Percentiles rank a stretch among this genome's conserved stretches.
Evolutionary conservation across 2,329 filamentous ascomycete genomes (phyloP).

Genomic region (Aspergillus terreus): DNA sequence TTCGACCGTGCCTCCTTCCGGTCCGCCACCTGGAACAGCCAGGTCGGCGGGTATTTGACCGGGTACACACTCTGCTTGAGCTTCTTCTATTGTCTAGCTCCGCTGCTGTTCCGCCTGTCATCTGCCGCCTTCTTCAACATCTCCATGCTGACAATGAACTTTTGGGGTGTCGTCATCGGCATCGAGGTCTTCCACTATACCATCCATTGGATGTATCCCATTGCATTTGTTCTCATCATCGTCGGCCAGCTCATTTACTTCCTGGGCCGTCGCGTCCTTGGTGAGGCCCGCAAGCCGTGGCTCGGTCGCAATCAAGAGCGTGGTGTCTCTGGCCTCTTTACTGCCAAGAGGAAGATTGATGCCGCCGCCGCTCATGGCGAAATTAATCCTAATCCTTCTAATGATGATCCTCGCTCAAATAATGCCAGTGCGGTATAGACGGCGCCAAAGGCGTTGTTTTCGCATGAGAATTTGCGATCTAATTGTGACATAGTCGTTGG

Average conservation of each 20-base stretch:
- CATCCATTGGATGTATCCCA: constrained; percentile 89
- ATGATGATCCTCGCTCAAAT: constrained; percentile 2
- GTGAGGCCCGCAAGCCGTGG: constrained; percentile 91
- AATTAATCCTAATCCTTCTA: constrained; percentile 9
- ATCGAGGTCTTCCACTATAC: constrained; percentile 75
- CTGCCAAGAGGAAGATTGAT: constrained; percentile 71
- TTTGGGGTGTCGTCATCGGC: constrained; percentile 95
- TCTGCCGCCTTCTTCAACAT: constrained; percentile 97
- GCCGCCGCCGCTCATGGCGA: constrained; percentile 11
- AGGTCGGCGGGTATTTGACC: constrained; percentile 76
- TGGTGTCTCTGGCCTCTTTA: constrained; percentile 76
- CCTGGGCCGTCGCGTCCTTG: constrained; percentile 72
- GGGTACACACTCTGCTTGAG: constrained; percentile 82
- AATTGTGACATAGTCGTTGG: neutral
- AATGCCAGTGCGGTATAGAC: constrained; percentile 9
- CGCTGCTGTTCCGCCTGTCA: constrained; percentile 82
- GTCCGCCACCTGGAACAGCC: constrained; percentile 59
- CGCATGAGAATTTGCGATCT: neutral
- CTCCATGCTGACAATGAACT: constrained; percentile 86
- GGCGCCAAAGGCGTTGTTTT: neutral
- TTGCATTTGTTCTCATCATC: constrained; percentile 91
- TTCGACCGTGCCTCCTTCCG: constrained; percentile 78
- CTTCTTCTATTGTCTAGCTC: constrained; percentile 84
- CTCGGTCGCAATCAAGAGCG: constrained; percentile 79
- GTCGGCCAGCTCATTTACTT: constrained; percentile 85